A percentile compares a stretch with the other conserved stretches of the same genome.
Evolutionary conservation across 805 yeast genomes (phyloP).

Genomic region (Ogataea paraovalis): DNA sequence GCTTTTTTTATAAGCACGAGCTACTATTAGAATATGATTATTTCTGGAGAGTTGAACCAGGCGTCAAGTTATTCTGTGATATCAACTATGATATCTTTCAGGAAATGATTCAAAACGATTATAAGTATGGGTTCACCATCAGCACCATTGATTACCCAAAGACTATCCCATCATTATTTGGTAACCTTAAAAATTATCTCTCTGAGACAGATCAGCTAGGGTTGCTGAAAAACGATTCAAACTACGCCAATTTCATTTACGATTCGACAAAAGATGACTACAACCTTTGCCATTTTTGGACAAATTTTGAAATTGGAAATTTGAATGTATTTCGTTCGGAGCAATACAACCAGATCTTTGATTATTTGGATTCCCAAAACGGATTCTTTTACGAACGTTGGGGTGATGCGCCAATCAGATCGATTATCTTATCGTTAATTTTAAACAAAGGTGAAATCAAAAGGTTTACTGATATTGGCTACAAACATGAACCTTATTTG

Average conservation of each 20-base stretch:
- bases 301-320: constrained; percentile 60
- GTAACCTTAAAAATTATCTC: constrained; percentile 34
- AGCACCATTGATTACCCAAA: constrained; percentile 65
- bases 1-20: constrained; percentile 74
- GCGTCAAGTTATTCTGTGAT: constrained; percentile 71
- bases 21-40: constrained; percentile 66
- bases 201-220: constrained; percentile 34
- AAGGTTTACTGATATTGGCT: constrained; percentile 75
- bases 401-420: constrained; percentile 87
- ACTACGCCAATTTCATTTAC: constrained; percentile 59
- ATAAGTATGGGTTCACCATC: constrained; percentile 71
- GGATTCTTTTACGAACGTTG: constrained; percentile 66
- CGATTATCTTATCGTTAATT: constrained; percentile 63
- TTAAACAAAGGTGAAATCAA: constrained; percentile 68
- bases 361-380: constrained; percentile 53
- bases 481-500: constrained; percentile 72
- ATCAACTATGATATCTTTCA: constrained; percentile 69
- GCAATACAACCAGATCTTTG: constrained; percentile 52
- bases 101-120: constrained; percentile 64
- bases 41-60: constrained; percentile 94
- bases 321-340: constrained; percentile 55
- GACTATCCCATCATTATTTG: constrained; percentile 56
- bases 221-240: constrained; percentile 46
- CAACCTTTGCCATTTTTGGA: constrained; percentile 84
- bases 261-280: constrained; percentile 57